These are phyloP conservation scores for Leccinum pellstonianum DNA, from an alignment of 768 basidiomycete species.

Conservation along the genomic window DNA sequence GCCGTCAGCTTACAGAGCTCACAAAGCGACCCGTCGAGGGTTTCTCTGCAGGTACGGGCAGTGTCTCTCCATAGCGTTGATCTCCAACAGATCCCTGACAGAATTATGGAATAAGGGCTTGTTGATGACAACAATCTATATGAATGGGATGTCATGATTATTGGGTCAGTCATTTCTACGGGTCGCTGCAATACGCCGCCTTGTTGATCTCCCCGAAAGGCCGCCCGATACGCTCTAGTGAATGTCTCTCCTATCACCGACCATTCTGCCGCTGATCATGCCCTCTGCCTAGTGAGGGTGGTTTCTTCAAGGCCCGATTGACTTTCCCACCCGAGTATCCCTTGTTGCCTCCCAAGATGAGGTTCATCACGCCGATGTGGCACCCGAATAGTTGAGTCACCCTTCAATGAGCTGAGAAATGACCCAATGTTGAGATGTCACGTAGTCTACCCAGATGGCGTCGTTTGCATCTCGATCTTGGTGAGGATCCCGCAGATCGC, in stretches of 20 bases:
- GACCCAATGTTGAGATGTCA: neutral
- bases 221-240: slow-evolving; percentile 94
- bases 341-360: slow-evolving; percentile 91
- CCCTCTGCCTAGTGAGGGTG: slow-evolving; percentile 73
- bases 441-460: slow-evolving; percentile 88
- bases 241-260: slow-evolving; percentile 21
- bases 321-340: slow-evolving; percentile 92
- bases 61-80: slow-evolving; percentile 26
- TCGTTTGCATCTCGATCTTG: slow-evolving; percentile 95
- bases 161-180: slow-evolving; percentile 60
- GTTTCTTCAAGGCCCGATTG: slow-evolving; percentile 89
- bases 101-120: slow-evolving; percentile 57
- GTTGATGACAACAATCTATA: slow-evolving; percentile 93
- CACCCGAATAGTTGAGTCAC: slow-evolving; percentile 88
- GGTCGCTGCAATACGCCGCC: slow-evolving; percentile 11
- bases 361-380: slow-evolving; percentile 93
- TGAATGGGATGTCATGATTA: slow-evolving; percentile 96
- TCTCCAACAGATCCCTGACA: slow-evolving; percentile 36
- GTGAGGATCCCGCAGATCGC: slow-evolving; percentile 39
- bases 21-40: slow-evolving; percentile 94
- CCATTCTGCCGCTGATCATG: slow-evolving; percentile 4
- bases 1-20: slow-evolving; percentile 79
- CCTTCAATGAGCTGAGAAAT: neutral
- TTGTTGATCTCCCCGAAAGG: slow-evolving; percentile 42
- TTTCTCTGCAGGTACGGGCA: slow-evolving; percentile 81